Evolutionary conservation across 106 monocot species (phyloP), one percentile per base, ranked within the genome.

Genomic region (Phalaenopsis equestris): DNA sequence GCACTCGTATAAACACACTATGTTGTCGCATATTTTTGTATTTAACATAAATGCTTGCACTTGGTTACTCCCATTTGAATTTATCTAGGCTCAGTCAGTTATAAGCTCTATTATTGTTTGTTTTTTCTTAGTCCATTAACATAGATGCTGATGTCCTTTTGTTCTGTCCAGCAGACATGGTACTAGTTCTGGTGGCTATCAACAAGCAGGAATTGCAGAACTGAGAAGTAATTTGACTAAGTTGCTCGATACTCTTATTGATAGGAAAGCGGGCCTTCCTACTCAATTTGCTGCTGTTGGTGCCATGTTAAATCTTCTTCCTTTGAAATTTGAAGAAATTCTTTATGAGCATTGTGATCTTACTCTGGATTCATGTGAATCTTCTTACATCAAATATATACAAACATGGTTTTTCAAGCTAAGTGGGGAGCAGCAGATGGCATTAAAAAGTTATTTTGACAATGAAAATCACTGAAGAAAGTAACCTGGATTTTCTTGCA

Each of bases 261-360:
- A 23, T 6, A 57, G 72, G 23, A 80, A 84, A 77, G 58, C 8
- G 17, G 84, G 75, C 43, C 23, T 90, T 52, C 78, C 83, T 17
- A 57, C 79, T 57, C 88, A 92, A 73, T 56, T 90, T 55, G 79
- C 94, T 9, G 82, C 84, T 80, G 43, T 87, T 48, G 37, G 83
- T 41, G 79, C 86, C 55, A 78, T 94, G 83, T 75, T 92, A 39
- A 81, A 81, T 85, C 86, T 94, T 74, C 85, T 94, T 77, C 88
- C 92, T 47, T 52, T 81, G 17, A 84, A 70, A 39, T 86, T 90
- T 56, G 36, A 80, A 73, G 85, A 92, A 78, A 81, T 88, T 43
- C 12, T 88, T 39, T 42, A 42, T 49, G 67, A 52, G n/a, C 2
- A 47, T 36, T 3, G 36, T 23, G 70, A 77, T 10, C 10, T 52